Conservation (phyloP, 768 basidiomycete genomes). For the Podaxis rugospora region DNA sequence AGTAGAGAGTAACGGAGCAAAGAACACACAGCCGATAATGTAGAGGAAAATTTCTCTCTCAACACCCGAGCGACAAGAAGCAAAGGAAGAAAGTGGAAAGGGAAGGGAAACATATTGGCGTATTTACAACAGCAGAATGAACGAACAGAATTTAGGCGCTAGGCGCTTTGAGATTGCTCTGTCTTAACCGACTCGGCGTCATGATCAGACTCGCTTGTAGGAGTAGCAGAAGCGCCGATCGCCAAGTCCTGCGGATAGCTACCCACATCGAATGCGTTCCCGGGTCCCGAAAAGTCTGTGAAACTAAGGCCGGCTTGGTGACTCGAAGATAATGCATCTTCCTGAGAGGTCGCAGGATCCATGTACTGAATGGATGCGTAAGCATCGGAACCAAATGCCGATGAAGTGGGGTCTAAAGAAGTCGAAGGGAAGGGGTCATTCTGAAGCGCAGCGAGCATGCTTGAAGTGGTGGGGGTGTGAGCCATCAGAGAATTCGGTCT, state of each 20-base stretch:
- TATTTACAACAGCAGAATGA: conserved; percentile 10
- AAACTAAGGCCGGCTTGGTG: conserved; percentile 67
- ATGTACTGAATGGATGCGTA: conserved; percentile 74
- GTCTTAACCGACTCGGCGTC: conserved; percentile 65
- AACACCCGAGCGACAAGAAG: conserved; percentile 10
- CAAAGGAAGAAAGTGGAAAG: conserved; percentile 17
- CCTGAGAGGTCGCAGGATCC: conserved; percentile 62
- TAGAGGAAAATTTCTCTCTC: conserved; percentile 1
- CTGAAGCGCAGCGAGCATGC: conserved; percentile 86
- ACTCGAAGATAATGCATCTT: conserved; percentile 54
- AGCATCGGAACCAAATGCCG: conserved; percentile 61
- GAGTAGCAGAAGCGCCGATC: conserved; percentile 47
- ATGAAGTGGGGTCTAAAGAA: conserved; percentile 59
- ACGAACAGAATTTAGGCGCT: conserved; percentile 24
- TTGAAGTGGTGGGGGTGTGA: conserved; percentile 83
- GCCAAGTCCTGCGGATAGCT: conserved; percentile 67
- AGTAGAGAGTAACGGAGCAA: conserved; percentile 14
- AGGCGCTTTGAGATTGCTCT: conserved; percentile 41
- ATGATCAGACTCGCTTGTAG: conserved; percentile 55
- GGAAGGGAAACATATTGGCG: conserved; percentile 13
- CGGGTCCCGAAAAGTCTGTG: conserved; percentile 60
- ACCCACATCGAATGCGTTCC: conserved; percentile 65
- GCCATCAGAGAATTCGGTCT: conserved; percentile 62
- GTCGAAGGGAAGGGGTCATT: conserved; percentile 65
- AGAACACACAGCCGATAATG: conserved; percentile 3